Conservation (phyloP, 2,329 filamentous ascomycete species). For the Apiospora arundinis region DNA sequence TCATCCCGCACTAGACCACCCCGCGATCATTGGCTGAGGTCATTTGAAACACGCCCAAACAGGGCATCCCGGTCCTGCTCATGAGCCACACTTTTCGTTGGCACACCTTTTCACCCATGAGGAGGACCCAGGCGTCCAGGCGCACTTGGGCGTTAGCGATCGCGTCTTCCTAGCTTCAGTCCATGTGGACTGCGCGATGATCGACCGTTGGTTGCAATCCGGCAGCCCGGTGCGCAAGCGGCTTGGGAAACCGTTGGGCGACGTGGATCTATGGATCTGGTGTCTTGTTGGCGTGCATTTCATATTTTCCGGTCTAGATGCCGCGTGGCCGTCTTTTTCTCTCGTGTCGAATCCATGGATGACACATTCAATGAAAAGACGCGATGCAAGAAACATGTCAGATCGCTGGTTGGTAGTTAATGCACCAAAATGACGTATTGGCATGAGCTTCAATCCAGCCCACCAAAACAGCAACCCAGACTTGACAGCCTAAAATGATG, state of each 20-base stretch:
- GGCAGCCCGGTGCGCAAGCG: neutral
- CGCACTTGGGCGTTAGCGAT: too few species aligned
- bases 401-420: neutral
- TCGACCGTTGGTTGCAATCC: constrained; percentile 5
- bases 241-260: neutral
- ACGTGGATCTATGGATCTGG: neutral
- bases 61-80: constrained; percentile 8
- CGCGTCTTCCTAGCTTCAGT: neutral
- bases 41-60: constrained; percentile 17
- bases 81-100: neutral
- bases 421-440: constrained; percentile 6
- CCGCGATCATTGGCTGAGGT: constrained; percentile 16
- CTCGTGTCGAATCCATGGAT: neutral
- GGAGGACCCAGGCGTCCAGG: too few species aligned
- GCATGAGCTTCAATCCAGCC: neutral
- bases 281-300: neutral
- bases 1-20: constrained; percentile 17
- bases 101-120: too few species aligned
- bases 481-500: neutral
- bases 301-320: neutral
- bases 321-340: constrained; percentile 9
- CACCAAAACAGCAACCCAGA: neutral
- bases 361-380: neutral
- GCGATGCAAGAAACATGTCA: neutral
- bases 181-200: neutral